A percentile compares a stretch with the other conserved stretches of the same genome.
These are phyloP conservation scores for Rhizodiscina lignyota DNA, from an alignment of 495 filamentous ascomycete species.

Conservation along the genomic window DNA sequence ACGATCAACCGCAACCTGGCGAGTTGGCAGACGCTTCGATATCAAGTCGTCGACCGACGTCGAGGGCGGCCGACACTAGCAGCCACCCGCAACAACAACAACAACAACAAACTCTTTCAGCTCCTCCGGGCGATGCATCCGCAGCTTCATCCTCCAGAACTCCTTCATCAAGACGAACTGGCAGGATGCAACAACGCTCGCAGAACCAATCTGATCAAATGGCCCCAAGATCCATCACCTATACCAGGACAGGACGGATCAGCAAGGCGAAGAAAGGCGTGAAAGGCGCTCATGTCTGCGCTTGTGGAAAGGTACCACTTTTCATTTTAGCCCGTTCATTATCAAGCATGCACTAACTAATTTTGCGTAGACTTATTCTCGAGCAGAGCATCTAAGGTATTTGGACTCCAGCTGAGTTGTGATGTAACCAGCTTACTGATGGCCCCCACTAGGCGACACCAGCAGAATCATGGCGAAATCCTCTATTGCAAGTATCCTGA, in stretches of 20 bases:
- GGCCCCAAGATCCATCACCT: slow-evolving; percentile 7
- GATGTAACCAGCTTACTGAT: slow-evolving; percentile 1
- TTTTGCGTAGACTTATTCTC: slow-evolving; percentile 41
- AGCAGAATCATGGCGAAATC: slow-evolving; percentile 63
- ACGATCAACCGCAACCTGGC: too few species aligned
- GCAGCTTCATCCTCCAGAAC: too few species aligned
- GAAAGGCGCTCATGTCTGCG: slow-evolving; percentile 19
- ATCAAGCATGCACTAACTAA: not conserved
- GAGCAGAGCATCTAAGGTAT: slow-evolving; percentile 73
- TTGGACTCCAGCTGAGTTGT: slow-evolving; percentile 2
- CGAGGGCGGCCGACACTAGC: too few species aligned
- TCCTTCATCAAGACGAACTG: too few species aligned
- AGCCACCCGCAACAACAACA: too few species aligned
- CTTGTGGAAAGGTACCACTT: slow-evolving; percentile 22
- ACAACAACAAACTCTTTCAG: too few species aligned
- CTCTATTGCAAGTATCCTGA: slow-evolving; percentile 44
- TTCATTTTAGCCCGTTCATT: not conserved
- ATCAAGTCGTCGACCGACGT: too few species aligned
- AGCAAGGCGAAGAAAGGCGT: slow-evolving; percentile 25
- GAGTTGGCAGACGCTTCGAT: too few species aligned
- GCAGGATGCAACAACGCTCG: too few species aligned
- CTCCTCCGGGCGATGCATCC: too few species aligned
- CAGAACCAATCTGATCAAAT: too few species aligned
- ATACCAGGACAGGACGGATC: slow-evolving; percentile 22
- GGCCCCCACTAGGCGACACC: slow-evolving; percentile 59